A percentile compares a stretch with the other conserved stretches of the same genome.
Evolutionary conservation across 148 eudicot genomes (phyloP).

Genomic region (Fagopyrum homotropicum): DNA sequence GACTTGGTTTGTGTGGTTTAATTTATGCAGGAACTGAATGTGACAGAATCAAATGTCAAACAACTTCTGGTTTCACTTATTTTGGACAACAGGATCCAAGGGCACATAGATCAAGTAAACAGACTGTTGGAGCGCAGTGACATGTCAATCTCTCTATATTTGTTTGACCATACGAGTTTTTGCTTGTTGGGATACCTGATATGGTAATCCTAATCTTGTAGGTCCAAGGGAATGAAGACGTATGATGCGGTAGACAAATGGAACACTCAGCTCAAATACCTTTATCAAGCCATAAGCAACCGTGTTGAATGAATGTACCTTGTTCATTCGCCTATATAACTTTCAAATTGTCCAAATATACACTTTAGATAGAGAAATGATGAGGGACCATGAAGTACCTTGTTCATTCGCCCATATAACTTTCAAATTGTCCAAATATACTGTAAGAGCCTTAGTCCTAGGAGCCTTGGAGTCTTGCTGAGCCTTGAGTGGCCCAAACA

Average conservation of each 20-base stretch:
- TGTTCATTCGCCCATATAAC: too few relatives aligned
- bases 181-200: neutral
- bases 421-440: too few relatives aligned
- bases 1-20: neutral
- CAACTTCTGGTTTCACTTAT: slow-evolving; percentile 82
- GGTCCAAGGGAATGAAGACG: slow-evolving; percentile 91
- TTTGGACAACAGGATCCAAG: slow-evolving; percentile 85
- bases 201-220: slow-evolving; percentile 19
- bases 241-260: slow-evolving; percentile 40
- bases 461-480: slow-evolving; percentile 9
- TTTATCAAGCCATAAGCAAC: too few relatives aligned
- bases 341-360: too few relatives aligned
- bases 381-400: too few relatives aligned
- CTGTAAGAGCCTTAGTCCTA: slow-evolving; percentile 4
- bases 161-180: neutral
- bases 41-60: slow-evolving; percentile 86
- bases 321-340: too few relatives aligned
- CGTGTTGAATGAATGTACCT: too few relatives aligned
- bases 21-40: slow-evolving; percentile 71
- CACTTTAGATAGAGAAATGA: too few relatives aligned
- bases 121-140: slow-evolving; percentile 77
- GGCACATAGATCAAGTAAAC: slow-evolving; percentile 98
- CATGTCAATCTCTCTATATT: slow-evolving; percentile 31
- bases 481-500: too few relatives aligned
- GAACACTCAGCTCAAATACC: too few relatives aligned